Evolutionary conservation across 2,329 filamentous ascomycete species (phyloP).

Genomic region (Juglanconis oblonga): DNA sequence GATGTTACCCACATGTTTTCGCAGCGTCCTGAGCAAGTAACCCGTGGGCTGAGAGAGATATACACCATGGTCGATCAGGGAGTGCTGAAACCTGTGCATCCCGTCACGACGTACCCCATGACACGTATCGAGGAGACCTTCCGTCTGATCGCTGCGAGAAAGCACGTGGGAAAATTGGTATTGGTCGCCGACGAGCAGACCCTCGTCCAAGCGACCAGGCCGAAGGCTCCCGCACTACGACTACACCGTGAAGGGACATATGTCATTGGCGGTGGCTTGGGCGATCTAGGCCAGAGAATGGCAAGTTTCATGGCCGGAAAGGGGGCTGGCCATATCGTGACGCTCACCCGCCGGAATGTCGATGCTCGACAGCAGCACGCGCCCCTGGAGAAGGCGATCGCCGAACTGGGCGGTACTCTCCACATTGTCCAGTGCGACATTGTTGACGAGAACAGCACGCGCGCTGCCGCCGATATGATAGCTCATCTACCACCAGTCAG

Average conservation of each 20-base stretch:
- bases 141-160: slow-evolving; percentile 39
- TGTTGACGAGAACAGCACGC: slow-evolving; percentile 19
- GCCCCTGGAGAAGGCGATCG: slow-evolving; percentile 7
- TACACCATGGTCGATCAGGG: slow-evolving; percentile 9
- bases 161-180: slow-evolving; percentile 39
- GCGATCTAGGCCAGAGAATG: slow-evolving; percentile 28
- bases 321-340: slow-evolving; percentile 30
- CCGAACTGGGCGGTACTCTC: slow-evolving; percentile 15
- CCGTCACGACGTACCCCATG: slow-evolving; percentile 33
- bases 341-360: slow-evolving; percentile 27
- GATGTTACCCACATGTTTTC: slow-evolving; percentile 8
- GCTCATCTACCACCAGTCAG: slow-evolving; percentile 29
- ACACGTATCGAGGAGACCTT: slow-evolving; percentile 38
- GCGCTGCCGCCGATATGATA: not conserved
- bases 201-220: slow-evolving; percentile 18
- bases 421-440: slow-evolving; percentile 35
- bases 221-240: slow-evolving; percentile 9
- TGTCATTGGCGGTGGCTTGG: slow-evolving; percentile 32
- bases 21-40: not conserved
- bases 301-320: slow-evolving; percentile 24
- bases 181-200: slow-evolving; percentile 17
- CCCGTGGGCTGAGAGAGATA: slow-evolving; percentile 2
- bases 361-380: slow-evolving; percentile 8
- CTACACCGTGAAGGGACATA: slow-evolving; percentile 25
- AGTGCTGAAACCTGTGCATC: slow-evolving; percentile 26